These are phyloP conservation scores for Peronosclerospora sorghi DNA, from an alignment of 352 stramenopile species.

Conservation along the genomic window DNA sequence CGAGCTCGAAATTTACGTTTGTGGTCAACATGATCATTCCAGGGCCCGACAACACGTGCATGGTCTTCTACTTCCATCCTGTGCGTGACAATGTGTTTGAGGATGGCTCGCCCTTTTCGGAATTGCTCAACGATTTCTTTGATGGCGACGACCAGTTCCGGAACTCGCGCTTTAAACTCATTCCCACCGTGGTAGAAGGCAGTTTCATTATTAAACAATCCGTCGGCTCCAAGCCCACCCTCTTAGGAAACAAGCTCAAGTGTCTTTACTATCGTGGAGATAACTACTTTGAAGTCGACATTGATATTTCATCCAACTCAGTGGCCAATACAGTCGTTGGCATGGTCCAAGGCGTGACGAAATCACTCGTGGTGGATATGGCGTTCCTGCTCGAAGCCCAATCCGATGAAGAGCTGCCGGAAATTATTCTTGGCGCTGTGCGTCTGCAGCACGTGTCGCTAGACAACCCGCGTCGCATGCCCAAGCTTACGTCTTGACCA, in stretches of 20 bases:
- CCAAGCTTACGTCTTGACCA: conserved; percentile 15
- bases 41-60: conserved; percentile 56
- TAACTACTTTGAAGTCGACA: conserved; percentile 93
- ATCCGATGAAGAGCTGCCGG: conserved; percentile 78
- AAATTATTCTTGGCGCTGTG: conserved; percentile 68
- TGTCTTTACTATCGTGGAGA: conserved; percentile 75
- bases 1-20: conserved; percentile 74
- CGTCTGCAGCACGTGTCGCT: conserved; percentile 77
- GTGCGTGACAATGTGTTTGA: conserved; percentile 74
- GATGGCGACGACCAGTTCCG: conserved; percentile 92
- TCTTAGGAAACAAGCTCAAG: conserved; percentile 96
- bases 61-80: conserved; percentile 84
- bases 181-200: conserved; percentile 92
- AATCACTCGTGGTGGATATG: conserved; percentile 84
- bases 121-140: conserved; percentile 85
- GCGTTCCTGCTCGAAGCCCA: conserved; percentile 82
- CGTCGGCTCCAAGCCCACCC: conserved; percentile 91
- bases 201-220: conserved; percentile 95
- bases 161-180: conserved; percentile 97
- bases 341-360: conserved; percentile 85
- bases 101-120: conserved; percentile 79
- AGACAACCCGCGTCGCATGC: conserved; percentile 59
- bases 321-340: conserved; percentile 85
- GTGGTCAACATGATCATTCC: conserved; percentile 88
- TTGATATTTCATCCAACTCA: conserved; percentile 90